These are phyloP conservation scores for Selaginella moellendorffii DNA, from an alignment of 75 land plant species.

Conservation along the genomic window DNA sequence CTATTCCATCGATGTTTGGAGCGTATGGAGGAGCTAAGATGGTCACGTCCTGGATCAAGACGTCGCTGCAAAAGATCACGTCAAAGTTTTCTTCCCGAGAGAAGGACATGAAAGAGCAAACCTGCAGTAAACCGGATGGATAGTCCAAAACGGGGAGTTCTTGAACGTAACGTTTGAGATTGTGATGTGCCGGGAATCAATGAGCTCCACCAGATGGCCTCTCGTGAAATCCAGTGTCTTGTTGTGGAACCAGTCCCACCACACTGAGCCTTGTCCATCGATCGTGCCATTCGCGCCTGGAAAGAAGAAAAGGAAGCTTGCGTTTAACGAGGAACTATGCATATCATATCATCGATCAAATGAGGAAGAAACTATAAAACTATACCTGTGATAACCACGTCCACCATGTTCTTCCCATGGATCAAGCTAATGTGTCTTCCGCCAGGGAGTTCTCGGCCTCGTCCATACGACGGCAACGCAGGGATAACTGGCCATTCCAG, in stretches of 20 bases:
- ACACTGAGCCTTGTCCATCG: slow-evolving; percentile 75
- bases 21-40: slow-evolving; percentile 67
- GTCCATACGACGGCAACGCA: not conserved
- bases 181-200: slow-evolving; percentile 29
- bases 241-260: slow-evolving; percentile 61
- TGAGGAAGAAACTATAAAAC: slow-evolving; percentile 3
- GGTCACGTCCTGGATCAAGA: slow-evolving; percentile 49
- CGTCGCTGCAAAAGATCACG: slow-evolving; percentile 33
- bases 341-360: too few species aligned
- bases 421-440: not conserved
- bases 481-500: not conserved
- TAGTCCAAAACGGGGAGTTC: slow-evolving; percentile 65
- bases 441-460: not conserved
- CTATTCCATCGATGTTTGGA: slow-evolving; percentile 85
- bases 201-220: slow-evolving; percentile 59
- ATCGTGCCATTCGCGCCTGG: slow-evolving; percentile 85
- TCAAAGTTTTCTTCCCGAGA: too few species aligned
- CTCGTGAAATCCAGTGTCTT: slow-evolving; percentile 52
- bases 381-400: too few species aligned
- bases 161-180: slow-evolving; percentile 58
- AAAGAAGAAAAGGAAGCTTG: too few species aligned
- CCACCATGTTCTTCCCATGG: too few species aligned
- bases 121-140: slow-evolving; percentile 41
- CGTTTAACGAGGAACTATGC: too few species aligned
- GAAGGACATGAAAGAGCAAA: too few species aligned